Evolutionary conservation across 768 basidiomycete genomes (phyloP).

Genomic region (Gloeopeniophorella convolvens): DNA sequence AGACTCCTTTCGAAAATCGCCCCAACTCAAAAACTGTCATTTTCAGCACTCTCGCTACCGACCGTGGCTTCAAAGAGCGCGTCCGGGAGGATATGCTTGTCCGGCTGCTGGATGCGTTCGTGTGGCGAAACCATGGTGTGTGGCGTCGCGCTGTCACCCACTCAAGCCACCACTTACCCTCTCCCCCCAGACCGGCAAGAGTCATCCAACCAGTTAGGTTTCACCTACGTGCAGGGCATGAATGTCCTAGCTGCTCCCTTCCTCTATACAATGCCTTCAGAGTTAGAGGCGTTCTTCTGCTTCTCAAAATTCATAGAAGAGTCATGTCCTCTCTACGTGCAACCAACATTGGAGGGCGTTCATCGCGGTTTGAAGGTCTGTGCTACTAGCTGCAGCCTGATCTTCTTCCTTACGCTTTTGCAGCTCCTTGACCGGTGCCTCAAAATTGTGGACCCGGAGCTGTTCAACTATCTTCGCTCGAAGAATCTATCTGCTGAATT

Average conservation of each 20-base stretch:
- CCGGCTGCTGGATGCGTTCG: constrained; percentile 93
- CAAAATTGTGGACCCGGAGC: constrained; percentile 82
- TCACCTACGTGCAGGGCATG: constrained; percentile 99
- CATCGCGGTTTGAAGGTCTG: constrained; percentile 88
- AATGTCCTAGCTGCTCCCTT: constrained; percentile 98
- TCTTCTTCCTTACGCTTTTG: neutral
- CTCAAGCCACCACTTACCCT: neutral
- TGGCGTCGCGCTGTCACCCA: neutral
- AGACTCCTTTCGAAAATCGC: no score
- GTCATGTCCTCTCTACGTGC: constrained; percentile 92
- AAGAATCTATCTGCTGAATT: constrained; percentile 94
- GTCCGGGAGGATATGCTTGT: constrained; percentile 97
- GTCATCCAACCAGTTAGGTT: constrained; percentile 62
- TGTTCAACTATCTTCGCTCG: constrained; percentile 73
- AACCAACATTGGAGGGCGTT: constrained; percentile 92
- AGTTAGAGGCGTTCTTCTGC: constrained; percentile 97
- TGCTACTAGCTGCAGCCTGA: neutral
- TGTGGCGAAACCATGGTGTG: constrained; percentile 88
- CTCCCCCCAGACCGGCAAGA: constrained; percentile 60
- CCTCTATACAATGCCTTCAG: constrained; percentile 94
- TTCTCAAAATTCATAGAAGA: constrained; percentile 96
- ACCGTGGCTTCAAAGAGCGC: constrained; percentile 94
- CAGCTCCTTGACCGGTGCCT: constrained; percentile 92
- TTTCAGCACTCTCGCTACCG: constrained; percentile 84
- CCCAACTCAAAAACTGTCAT: no score